Evolutionary conservation across 2,329 filamentous ascomycete species (phyloP), one percentile per base, ranked within the genome.

Genomic region (Colletotrichum godetiae): DNA sequence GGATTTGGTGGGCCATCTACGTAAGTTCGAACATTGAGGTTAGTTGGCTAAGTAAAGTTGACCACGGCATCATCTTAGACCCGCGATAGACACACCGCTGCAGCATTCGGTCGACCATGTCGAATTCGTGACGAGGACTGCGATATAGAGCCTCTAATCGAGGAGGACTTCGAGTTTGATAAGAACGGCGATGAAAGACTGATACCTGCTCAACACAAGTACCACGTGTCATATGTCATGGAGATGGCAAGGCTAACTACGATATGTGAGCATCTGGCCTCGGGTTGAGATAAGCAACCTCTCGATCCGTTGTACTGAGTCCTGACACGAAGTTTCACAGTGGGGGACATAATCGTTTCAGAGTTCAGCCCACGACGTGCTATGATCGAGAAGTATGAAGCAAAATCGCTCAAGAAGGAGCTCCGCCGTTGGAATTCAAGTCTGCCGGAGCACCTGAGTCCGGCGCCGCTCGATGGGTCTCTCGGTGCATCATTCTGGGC

Each of bases 111-210:
- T 0, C 74, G 82, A 2, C 82, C 81, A 0, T 82, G 81, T 52
- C 78, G 82, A 19, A 82, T 84, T 27, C 75, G 82, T 61, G 81
- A 83, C 42, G 81, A 83, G 37, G 82, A 83, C 68, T 83, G 81
- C 55, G 82, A 84, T 37, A 80, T 83, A 59, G 82, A 83, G 67
- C 77, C 79, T 0, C 67, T 83, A 4, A 77, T 73, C 11, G 74
- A 77, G 0, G 73, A 76, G 8, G 82, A 84, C 62, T 75, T 83
- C 4, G 76, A 79, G n/a, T 80, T 80, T 3, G 80, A 82, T 52
- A 74, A 75, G 7, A 74, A 77, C 76, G 77, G 19, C 13, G 67
- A 65, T 15, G 7, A 52, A 3, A 65, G 24, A 11, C 52, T 69
- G 3, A 53, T 69, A 11, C 67, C 67, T 0, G 4, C 12, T 19